Evolutionary conservation across 1,284 basidiomycete genomes (phyloP).

Genomic region (Ganoderma boninense): DNA sequence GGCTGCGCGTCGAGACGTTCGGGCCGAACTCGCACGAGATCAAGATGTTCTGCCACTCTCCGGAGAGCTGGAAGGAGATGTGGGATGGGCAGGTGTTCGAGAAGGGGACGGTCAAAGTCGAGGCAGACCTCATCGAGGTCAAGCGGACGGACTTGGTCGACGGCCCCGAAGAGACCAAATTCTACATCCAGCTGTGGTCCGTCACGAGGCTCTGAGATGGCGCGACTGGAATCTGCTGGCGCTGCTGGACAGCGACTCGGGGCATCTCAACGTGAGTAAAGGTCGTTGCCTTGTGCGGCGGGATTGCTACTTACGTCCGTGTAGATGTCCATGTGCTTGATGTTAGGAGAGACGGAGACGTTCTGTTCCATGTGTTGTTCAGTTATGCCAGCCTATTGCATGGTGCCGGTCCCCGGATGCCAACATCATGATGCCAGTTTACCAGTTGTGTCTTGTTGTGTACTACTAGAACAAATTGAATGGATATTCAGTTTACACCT

Average conservation of each 20-base stretch:
- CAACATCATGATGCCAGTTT: too few species aligned
- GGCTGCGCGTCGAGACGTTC: constrained; percentile 26
- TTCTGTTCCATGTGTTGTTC: too few species aligned
- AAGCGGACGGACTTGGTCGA: background rate
- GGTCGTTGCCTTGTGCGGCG: too few species aligned
- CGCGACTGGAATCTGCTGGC: too few species aligned
- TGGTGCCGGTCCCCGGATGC: too few species aligned
- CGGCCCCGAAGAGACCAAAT: constrained; percentile 15
- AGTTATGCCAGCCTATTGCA: too few species aligned
- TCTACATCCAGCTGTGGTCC: constrained; percentile 38
- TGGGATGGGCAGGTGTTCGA: constrained; percentile 53
- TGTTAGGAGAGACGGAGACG: too few species aligned
- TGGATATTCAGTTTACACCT: too few species aligned
- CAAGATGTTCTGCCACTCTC: constrained; percentile 43
- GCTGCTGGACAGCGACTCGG: background rate
- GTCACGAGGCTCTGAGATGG: constrained; percentile 36
- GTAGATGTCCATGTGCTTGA: too few species aligned
- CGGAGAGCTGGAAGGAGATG: constrained; percentile 50
- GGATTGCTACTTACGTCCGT: too few species aligned
- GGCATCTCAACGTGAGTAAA: background rate
- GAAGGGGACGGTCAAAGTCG: constrained; percentile 47
- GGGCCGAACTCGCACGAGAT: background rate
- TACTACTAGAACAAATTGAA: too few species aligned
- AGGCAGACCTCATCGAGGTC: constrained; percentile 30
- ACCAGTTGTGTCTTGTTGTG: too few species aligned